Base-by-base conservation (phyloP, 805 yeast genomes). In the Ogataea nitratoaversa region DNA sequence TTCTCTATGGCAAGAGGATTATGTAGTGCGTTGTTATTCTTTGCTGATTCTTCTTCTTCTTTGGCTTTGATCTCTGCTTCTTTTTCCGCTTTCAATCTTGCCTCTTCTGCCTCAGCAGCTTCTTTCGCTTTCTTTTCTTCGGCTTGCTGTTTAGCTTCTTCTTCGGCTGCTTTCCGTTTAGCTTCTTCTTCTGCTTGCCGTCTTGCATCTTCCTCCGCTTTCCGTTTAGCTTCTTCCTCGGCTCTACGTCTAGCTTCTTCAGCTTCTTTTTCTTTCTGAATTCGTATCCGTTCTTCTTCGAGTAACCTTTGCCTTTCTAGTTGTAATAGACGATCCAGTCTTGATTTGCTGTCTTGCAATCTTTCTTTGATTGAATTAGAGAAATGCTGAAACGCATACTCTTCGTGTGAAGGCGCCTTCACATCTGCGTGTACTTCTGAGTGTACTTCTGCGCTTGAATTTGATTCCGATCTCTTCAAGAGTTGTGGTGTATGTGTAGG, bases 1-100 rank as follows among this genome's bases (percentile, higher is more conserved):
- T 57, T 53, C 41, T 74, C 78, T 20, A 79, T 66, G 4, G 19
- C 11, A n/a, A 9, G 6, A 5, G 19, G 9, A 48, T 52, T 0
- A 35, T 30, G 17, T 57, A 66, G 40, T 66, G 61, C 0, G 71
- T 65, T 22, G 58, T 42, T 2, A 68, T 71, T 14, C 34, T 32
- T 42, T 3, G 29, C 12, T n/a, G 35, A 29, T n/a, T 39, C 36
- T 30, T 54, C 53, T 37, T 47, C 48, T 12, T 50, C n/a, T n/a
- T n/a, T n/a, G n/a, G n/a, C n/a, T n/a, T n/a, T n/a, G n/a, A n/a
- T 50, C 25, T 43, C 46, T 34, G 47, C 41, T n/a, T 27, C 16
- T 14, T n/a, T 9, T 29, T 29, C 31, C 6, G 16, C 36, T 17
- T 39, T 49, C 11, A 22, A 22, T 22, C 25, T 22, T 22, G 25